A percentile compares a stretch with the other conserved stretches of the same genome.
Conservation (phyloP, 169 alveolate species). For the Ichthyophthirius multifiliis region DNA sequence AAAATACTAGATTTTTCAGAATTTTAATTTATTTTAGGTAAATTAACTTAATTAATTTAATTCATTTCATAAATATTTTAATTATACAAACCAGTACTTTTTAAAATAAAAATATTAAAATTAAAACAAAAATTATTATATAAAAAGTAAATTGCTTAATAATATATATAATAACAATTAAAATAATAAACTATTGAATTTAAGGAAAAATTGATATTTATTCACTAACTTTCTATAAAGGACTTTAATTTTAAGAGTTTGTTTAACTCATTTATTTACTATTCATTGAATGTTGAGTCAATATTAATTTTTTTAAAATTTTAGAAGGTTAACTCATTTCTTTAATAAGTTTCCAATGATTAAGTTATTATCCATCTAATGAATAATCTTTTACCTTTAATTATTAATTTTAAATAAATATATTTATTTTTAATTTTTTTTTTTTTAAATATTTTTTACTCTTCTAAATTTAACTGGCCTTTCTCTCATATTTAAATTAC, state of each 20-base stretch:
- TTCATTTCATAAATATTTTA: too few species aligned
- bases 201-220: background rate
- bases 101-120: too few species aligned
- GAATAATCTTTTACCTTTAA: background rate
- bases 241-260: background rate
- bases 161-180: background rate
- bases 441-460: background rate
- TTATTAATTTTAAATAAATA: background rate
- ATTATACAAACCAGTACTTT: too few species aligned
- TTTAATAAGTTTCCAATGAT: background rate
- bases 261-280: background rate
- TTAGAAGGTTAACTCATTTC: background rate
- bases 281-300: background rate
- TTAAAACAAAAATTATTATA: too few species aligned
- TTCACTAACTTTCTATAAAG: background rate
- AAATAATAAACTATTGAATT: background rate
- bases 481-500: slow-evolving; percentile 30
- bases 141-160: background rate
- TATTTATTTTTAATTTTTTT: background rate
- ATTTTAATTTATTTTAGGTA: too few species aligned
- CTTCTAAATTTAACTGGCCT: slow-evolving; percentile 36
- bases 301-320: background rate
- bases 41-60: too few species aligned
- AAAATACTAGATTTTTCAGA: background rate
- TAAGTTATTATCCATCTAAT: background rate